Percentiles rank a stretch among this genome's conserved stretches.
Conservation (phyloP, 139 green algal genomes). For the Coelastrella sp. region DNA sequence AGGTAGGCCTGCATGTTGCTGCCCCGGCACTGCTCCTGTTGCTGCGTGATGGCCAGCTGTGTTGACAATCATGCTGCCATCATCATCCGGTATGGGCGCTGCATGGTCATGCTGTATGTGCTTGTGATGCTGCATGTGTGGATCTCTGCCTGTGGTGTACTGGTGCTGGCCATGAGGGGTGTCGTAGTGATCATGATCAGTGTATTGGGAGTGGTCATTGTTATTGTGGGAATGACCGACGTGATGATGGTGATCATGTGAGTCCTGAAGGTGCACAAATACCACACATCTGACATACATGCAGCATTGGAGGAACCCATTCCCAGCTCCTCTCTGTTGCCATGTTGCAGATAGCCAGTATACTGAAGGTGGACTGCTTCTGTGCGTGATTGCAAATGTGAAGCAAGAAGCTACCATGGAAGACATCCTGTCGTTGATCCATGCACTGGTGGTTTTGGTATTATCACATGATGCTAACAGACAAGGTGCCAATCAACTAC, state of each 20-base stretch:
- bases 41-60: neutral
- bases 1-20: neutral
- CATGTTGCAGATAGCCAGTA: no score
- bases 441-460: neutral
- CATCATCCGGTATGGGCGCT: neutral
- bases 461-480: neutral
- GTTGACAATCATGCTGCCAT: slow-evolving; percentile 2
- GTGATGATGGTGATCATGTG: neutral
- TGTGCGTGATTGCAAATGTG: no score
- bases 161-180: neutral
- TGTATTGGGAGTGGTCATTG: neutral
- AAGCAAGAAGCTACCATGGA: no score
- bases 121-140: neutral
- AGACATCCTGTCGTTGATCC: no score
- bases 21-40: neutral
- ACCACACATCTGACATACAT: no score
- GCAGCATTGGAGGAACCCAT: no score
- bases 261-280: neutral
- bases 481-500: neutral
- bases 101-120: slow-evolving; percentile 4
- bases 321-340: no score
- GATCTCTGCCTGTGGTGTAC: neutral
- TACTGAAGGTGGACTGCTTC: no score
- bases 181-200: neutral
- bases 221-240: neutral